Evolutionary conservation across 805 yeast genomes (phyloP).

Genomic region (Yarrowia deformans): DNA sequence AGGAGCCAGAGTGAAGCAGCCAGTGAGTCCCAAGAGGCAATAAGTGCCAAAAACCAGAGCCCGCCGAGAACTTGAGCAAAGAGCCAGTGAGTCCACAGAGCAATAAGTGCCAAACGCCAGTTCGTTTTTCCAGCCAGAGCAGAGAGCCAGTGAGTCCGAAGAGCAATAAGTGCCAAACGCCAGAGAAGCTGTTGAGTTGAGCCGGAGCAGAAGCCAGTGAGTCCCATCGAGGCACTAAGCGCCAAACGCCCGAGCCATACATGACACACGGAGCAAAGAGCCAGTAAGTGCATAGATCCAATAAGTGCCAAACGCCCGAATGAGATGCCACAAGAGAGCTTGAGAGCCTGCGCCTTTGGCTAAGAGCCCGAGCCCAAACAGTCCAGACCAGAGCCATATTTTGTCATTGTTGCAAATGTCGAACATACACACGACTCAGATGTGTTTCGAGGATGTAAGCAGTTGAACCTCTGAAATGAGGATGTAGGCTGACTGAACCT

Average conservation of each 20-base stretch:
- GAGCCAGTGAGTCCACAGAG: constrained; percentile 20
- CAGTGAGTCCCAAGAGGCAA: constrained; percentile 22
- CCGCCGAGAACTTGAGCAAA: constrained; percentile 3
- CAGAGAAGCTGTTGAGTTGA: background rate
- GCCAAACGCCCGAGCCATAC: constrained; percentile 15
- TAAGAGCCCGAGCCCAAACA: constrained; percentile 7
- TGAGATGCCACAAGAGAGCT: background rate
- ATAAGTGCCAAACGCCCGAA: constrained; percentile 20
- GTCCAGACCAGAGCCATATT: constrained; percentile 2
- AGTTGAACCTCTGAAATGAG: constrained; percentile 30
- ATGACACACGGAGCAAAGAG: constrained; percentile 12
- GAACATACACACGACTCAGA: constrained; percentile 6
- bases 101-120: constrained; percentile 25
- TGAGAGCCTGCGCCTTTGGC: constrained; percentile 7
- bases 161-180: constrained; percentile 34
- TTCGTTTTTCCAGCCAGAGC: background rate
- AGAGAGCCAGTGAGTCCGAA: constrained; percentile 17
- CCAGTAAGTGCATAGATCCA: constrained; percentile 14
- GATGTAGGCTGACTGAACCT: constrained; percentile 35
- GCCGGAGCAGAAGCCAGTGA: constrained; percentile 27
- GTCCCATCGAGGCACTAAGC: constrained; percentile 10
- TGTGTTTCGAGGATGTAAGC: constrained; percentile 31
- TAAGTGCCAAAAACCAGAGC: constrained; percentile 23
- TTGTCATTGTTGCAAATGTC: constrained; percentile 20
- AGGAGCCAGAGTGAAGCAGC: constrained; percentile 23